Base-by-base conservation (phyloP, 306 rosid genomes). In the Notholithocarpus densiflorus region DNA sequence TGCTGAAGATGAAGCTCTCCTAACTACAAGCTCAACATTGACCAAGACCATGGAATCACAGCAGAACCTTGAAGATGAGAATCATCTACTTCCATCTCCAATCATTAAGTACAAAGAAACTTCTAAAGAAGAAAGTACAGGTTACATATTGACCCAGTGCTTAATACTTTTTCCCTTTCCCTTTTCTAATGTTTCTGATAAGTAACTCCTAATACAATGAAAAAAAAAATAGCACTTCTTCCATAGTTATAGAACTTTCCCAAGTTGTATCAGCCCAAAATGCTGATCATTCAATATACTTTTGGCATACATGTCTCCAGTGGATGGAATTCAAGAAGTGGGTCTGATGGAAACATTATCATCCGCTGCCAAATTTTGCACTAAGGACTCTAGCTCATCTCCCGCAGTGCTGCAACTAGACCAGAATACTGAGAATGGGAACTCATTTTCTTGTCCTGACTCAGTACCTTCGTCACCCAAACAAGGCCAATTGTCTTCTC, bases 241-340 rank as follows among this genome's bases (percentile, higher is more conserved):
- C 15, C 52, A 66, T 55, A 20, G 31, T 71, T 43, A 13, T 51
- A 20, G 19, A 52, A 37, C 14, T 48, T 43, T n/a, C 45, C 31
- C 5, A n/a, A 32, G 40, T 64, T 57, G 31, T 37, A 11, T 37
- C 20, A 34, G 66, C 12, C 45, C 20, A 60, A 69, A 11, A 71
- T 56, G 1, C 34, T 56, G 21, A 76, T 70, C 0, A 5, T 20
- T 75, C 23, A 34, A 40, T 52, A 54, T 77, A 56, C 24, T 21
- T 34, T 56, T 77, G 66, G 57, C 40, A 17, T 62, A 48, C 69
- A 1, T 75, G 48, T 77, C 77, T 20, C 32, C 20, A 51, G 32
- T 64, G 79, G 87, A 65, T 75, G 71, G 80, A 65, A 6, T 45
- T 78, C 56, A 80, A 77, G 87, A 68, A 52, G 21, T 77, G 52